Evolutionary conservation across 148 eudicot genomes (phyloP).

Genomic region (Bassia scoparia): DNA sequence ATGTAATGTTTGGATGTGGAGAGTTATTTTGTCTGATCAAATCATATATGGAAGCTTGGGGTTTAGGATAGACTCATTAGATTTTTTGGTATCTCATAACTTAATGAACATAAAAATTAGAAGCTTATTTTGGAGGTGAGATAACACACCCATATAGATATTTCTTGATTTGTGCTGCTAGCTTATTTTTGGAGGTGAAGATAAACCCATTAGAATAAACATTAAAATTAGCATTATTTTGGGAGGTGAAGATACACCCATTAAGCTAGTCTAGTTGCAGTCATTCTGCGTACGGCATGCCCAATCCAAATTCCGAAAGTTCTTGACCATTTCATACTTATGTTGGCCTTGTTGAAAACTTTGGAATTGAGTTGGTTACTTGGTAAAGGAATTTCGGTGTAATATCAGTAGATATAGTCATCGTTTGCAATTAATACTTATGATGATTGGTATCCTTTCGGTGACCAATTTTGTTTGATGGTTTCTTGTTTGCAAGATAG

Average conservation of each 20-base stretch:
- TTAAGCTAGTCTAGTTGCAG: too few relatives aligned
- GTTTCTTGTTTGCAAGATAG: conserved; percentile 4
- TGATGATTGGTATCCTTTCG: not conserved
- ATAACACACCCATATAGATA: not conserved
- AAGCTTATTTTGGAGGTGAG: not conserved
- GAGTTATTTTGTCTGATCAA: not conserved
- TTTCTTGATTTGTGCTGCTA: conserved; percentile 3
- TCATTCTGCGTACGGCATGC: too few relatives aligned
- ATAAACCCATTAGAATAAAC: too few relatives aligned
- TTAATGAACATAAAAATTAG: too few relatives aligned
- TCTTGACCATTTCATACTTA: not conserved
- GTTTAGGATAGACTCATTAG: too few relatives aligned
- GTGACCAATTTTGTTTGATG: not conserved
- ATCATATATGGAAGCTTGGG: not conserved
- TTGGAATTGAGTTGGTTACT: not conserved
- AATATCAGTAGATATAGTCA: not conserved
- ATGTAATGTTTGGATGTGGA: not conserved
- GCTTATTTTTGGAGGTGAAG: too few relatives aligned
- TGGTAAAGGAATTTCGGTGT: not conserved
- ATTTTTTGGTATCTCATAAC: too few relatives aligned
- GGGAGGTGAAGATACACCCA: too few relatives aligned
- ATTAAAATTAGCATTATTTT: too few relatives aligned
- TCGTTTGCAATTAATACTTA: not conserved
- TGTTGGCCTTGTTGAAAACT: not conserved
- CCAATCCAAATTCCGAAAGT: too few relatives aligned